A percentile compares a stretch with the other conserved stretches of the same genome.
Evolutionary conservation across 2,329 filamentous ascomycete genomes (phyloP).

Genomic region (Pyrenophora tritici-repentis): DNA sequence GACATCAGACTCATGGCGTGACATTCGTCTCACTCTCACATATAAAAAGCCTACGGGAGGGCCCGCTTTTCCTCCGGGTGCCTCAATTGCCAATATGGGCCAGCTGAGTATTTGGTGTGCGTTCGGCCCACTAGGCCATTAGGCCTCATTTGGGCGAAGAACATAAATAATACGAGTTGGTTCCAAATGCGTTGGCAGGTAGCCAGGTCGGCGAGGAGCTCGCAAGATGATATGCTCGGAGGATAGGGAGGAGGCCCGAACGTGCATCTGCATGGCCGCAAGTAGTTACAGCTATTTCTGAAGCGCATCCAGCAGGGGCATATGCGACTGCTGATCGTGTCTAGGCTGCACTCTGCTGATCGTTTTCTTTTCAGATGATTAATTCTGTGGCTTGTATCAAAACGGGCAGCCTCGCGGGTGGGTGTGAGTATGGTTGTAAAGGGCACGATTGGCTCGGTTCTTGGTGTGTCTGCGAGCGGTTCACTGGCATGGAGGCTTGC

Average conservation of each 20-base stretch:
- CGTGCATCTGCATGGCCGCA: constrained; percentile 15
- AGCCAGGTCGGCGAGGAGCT: constrained; percentile 18
- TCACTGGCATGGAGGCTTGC: constrained; percentile 1
- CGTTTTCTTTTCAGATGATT: constrained; percentile 21
- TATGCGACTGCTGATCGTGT: constrained; percentile 18
- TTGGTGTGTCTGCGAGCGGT: constrained; percentile 1
- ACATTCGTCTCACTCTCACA: neutral
- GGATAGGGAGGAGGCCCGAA: constrained; percentile 32
- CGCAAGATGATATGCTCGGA: constrained; percentile 21
- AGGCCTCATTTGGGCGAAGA: neutral
- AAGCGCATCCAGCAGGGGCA: constrained; percentile 6
- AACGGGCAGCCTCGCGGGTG: constrained; percentile 4
- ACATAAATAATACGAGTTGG: constrained; percentile 1
- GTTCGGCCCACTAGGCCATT: constrained; percentile 2
- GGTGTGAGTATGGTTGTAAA: neutral
- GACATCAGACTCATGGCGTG: neutral
- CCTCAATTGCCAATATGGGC: neutral
- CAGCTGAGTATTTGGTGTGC: neutral
- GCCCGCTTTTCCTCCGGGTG: neutral
- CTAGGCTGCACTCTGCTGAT: constrained; percentile 4
- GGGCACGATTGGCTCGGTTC: constrained; percentile 13
- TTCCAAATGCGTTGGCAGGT: constrained; percentile 14
- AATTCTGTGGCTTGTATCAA: constrained; percentile 17
- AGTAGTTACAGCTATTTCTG: constrained; percentile 7
- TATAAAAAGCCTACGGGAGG: neutral